Conservation (phyloP, 176 grass and related monocot genomes). For the Hsuehochloa calcarea region DNA sequence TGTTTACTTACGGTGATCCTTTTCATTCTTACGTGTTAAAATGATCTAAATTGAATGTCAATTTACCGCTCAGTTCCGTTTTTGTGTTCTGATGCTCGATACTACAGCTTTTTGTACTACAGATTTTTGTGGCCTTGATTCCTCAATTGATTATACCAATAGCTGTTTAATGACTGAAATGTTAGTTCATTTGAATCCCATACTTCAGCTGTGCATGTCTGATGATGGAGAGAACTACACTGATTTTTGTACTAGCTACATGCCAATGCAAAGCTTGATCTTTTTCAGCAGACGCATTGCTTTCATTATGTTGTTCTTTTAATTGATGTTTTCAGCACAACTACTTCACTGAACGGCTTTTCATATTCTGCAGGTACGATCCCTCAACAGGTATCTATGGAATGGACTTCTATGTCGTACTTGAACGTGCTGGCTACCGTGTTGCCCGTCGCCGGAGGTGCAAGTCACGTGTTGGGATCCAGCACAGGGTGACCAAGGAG, state of each 20-base stretch:
- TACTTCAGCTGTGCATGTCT: neutral
- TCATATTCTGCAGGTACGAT: slow-evolving; percentile 43
- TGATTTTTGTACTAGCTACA: neutral
- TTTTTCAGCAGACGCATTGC: neutral
- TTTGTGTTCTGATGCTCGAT: neutral
- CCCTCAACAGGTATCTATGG: slow-evolving; percentile 73
- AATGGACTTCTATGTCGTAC: slow-evolving; percentile 66
- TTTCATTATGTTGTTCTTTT: neutral
- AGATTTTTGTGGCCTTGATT: neutral
- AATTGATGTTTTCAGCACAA: neutral
- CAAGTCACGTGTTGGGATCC: slow-evolving; percentile 67
- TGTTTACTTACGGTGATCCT: neutral
- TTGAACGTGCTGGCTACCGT: slow-evolving; percentile 61
- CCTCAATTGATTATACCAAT: neutral
- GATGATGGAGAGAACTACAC: neutral
- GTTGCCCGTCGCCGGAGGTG: slow-evolving; percentile 59
- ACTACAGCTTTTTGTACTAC: too few species aligned
- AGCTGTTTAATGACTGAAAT: neutral
- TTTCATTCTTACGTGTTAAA: neutral
- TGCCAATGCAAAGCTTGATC: neutral
- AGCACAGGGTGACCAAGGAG: slow-evolving; percentile 71
- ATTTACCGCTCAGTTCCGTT: neutral
- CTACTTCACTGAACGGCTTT: neutral
- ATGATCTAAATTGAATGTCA: neutral
- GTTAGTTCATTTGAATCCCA: neutral